Evolutionary conservation across 108 stramenopile genomes (phyloP).

Genomic region (Chaetoceros tenuissimus): DNA sequence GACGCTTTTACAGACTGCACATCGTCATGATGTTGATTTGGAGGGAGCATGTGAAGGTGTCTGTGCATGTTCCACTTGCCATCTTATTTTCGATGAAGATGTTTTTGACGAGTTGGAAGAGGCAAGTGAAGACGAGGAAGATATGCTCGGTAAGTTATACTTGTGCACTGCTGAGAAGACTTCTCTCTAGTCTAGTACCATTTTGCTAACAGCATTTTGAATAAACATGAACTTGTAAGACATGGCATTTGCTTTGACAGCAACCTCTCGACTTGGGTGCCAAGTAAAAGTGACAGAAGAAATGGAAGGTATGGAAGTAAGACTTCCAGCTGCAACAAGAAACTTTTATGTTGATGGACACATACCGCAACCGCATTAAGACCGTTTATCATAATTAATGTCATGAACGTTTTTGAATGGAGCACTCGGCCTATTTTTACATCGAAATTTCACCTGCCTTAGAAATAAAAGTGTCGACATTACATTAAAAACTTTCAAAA

Average conservation of each 20-base stretch:
- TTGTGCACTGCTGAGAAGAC: too few species aligned
- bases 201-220: too few species aligned
- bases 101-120: conserved; percentile 67
- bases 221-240: too few species aligned
- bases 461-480: too few species aligned
- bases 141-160: conserved; percentile 77
- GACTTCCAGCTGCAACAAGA: conserved; percentile 87
- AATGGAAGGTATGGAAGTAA: conserved; percentile 89
- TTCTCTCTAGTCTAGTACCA: too few species aligned
- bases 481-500: too few species aligned
- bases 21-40: conserved; percentile 73
- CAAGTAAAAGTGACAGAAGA: conserved; percentile 76
- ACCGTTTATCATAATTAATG: too few species aligned
- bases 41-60: conserved; percentile 98
- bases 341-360: conserved; percentile 99
- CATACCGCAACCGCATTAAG: conserved; percentile 91
- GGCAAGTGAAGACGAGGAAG: conserved; percentile 84
- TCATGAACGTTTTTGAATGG: too few species aligned
- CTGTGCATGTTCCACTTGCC: conserved; percentile 96
- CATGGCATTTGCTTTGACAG: conserved; percentile 94
- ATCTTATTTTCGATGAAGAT: conserved; percentile 81
- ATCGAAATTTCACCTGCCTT: too few species aligned
- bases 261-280: conserved; percentile 92
- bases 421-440: too few species aligned
- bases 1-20: conserved; percentile 70